phyloP scores from a whole-genome alignment of 495 filamentous ascomycete genomes.

The Penicillium mononematosum region DNA sequence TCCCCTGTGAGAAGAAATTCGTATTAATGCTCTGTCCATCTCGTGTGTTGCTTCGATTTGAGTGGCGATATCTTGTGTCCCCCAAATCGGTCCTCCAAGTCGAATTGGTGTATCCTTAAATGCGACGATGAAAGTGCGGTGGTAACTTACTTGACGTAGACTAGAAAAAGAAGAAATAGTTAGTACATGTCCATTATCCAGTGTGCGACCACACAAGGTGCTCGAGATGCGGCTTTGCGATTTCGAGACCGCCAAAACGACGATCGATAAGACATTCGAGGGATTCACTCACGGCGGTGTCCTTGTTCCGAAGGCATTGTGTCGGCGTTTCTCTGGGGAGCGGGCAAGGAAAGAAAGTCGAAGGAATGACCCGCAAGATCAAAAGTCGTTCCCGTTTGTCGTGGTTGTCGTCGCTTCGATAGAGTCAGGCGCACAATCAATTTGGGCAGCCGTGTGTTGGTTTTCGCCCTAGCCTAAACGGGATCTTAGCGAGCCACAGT shows the following conservation, averaged over 20 bases:
- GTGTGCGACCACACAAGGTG: constrained; percentile 11
- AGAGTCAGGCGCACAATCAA: constrained; percentile 47
- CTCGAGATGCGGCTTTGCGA: constrained; percentile 20
- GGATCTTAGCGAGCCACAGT: constrained; percentile 34
- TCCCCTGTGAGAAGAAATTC: constrained; percentile 59
- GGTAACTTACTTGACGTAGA: constrained; percentile 88
- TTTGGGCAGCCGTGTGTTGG: constrained; percentile 42
- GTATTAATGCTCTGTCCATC: constrained; percentile 37
- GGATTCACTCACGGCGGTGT: constrained; percentile 72
- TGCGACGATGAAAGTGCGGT: constrained; percentile 26
- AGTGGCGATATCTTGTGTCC: constrained; percentile 1
- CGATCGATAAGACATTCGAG: constrained; percentile 18
- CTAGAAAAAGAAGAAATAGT: constrained; percentile 47
- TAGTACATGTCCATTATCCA: constrained; percentile 31
- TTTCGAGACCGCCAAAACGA: constrained; percentile 13
- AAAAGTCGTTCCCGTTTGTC: constrained; percentile 48
- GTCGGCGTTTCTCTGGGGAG: constrained; percentile 51
- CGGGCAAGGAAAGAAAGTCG: constrained; percentile 51
- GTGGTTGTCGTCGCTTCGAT: constrained; percentile 53
- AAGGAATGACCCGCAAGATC: constrained; percentile 52
- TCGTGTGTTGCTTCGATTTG: constrained; percentile 7
- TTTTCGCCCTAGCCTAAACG: constrained; percentile 42
- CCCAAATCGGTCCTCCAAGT: constrained; percentile 18
- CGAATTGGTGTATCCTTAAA: constrained; percentile 18
- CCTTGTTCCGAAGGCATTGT: constrained; percentile 82